phyloP scores from a whole-genome alignment of 202 grass and related monocot species.

The Schoenoplectus triqueter region DNA sequence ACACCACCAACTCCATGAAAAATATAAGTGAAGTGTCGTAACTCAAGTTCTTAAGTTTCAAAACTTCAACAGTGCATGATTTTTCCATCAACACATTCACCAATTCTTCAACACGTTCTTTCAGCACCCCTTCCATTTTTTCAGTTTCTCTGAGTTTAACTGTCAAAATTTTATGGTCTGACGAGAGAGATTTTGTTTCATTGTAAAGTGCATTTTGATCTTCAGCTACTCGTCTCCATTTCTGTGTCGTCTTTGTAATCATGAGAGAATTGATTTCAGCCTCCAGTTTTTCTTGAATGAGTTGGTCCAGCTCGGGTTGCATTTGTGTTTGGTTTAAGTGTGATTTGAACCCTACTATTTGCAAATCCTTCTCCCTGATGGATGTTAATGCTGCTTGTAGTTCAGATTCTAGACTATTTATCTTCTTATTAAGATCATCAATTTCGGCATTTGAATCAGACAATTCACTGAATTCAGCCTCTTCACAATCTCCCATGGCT shows the following conservation, averaged over 20 bases:
- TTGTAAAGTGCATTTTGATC: conserved; percentile 54
- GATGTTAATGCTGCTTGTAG: conserved; percentile 46
- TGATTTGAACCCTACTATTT: conserved; percentile 45
- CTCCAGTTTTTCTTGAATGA: conserved; percentile 67
- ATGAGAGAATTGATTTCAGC: conserved; percentile 61
- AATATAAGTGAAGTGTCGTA: conserved; percentile 53
- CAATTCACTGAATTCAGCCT: conserved; percentile 48
- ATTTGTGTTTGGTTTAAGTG: conserved; percentile 16
- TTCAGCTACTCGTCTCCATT: conserved; percentile 33
- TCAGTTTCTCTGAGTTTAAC: conserved; percentile 46
- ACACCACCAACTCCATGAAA: conserved; percentile 60
- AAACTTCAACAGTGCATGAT: conserved; percentile 43
- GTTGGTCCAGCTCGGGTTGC: conserved; percentile 55
- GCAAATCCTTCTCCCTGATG: conserved; percentile 56
- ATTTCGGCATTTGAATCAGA: conserved; percentile 40
- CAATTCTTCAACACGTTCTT: conserved; percentile 52
- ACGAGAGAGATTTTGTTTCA: conserved; percentile 49
- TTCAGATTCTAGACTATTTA: conserved; percentile 46
- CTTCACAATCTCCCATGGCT: conserved; percentile 32
- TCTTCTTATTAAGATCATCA: conserved; percentile 44
- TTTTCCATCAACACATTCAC: conserved; percentile 47
- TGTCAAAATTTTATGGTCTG: conserved; percentile 45
- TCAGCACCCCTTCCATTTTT: conserved; percentile 43
- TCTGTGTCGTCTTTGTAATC: conserved; percentile 52
- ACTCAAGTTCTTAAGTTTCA: conserved; percentile 59